Evolutionary conservation across 768 basidiomycete species (phyloP).

Genomic region (Grammothele lineata): DNA sequence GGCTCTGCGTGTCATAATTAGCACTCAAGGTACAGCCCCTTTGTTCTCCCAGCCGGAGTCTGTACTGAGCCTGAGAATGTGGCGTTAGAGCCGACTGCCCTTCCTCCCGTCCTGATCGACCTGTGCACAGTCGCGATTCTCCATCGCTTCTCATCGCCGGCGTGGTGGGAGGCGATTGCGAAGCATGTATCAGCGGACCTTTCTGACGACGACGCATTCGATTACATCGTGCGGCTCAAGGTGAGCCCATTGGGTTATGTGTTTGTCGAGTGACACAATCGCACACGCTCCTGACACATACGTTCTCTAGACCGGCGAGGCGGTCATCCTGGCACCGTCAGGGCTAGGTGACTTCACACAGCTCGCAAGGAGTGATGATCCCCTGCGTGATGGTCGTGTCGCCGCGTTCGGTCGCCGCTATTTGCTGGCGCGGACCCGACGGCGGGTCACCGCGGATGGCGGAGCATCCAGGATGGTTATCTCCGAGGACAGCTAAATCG

Average conservation of each 20-base stretch:
- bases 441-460: slow-evolving; percentile 15
- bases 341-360: slow-evolving; percentile 27
- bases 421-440: slow-evolving; percentile 15
- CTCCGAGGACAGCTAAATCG: neutral
- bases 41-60: too few species aligned
- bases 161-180: slow-evolving; percentile 69
- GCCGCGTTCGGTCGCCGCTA: slow-evolving; percentile 19
- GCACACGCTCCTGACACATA: neutral
- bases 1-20: slow-evolving; percentile 68
- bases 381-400: neutral
- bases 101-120: slow-evolving; percentile 64
- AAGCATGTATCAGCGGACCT: slow-evolving; percentile 67
- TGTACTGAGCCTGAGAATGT: too few species aligned
- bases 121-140: slow-evolving; percentile 62
- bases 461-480: slow-evolving; percentile 17
- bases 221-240: slow-evolving; percentile 60
- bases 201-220: slow-evolving; percentile 54
- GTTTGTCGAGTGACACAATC: too few species aligned
- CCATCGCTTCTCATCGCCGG: slow-evolving; percentile 71
- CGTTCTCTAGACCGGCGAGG: slow-evolving; percentile 57
- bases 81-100: slow-evolving; percentile 63
- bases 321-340: slow-evolving; percentile 64
- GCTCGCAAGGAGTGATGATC: slow-evolving; percentile 1
- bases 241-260: too few species aligned
- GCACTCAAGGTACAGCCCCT: slow-evolving; percentile 57